Evolutionary conservation across 805 yeast genomes (phyloP).

Genomic region (Kregervanrija pseudodelftensis): DNA sequence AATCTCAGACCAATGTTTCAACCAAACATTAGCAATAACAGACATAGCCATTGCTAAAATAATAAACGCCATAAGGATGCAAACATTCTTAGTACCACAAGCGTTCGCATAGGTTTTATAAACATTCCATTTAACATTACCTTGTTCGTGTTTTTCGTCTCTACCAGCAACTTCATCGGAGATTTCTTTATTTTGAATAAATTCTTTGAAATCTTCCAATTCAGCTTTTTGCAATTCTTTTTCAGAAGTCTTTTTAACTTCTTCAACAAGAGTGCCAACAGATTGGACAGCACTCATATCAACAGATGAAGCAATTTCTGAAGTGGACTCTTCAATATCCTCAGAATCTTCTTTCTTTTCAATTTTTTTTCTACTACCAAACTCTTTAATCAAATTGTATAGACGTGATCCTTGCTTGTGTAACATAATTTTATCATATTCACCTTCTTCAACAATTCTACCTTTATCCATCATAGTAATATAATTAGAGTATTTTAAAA

Average conservation of each 20-base stretch:
- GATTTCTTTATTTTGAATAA: constrained; percentile 28
- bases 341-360: constrained; percentile 17
- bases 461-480: constrained; percentile 60
- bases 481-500: constrained; percentile 49
- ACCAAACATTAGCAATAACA: constrained; percentile 80
- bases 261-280: constrained; percentile 20
- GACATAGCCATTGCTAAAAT: constrained; percentile 52
- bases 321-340: constrained; percentile 4
- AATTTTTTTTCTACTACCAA: constrained; percentile 39
- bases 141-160: constrained; percentile 84
- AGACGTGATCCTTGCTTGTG: constrained; percentile 33
- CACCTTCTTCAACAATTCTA: constrained; percentile 58
- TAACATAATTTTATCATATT: constrained; percentile 42
- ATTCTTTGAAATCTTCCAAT: constrained; percentile 35
- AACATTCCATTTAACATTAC: constrained; percentile 85
- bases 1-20: constrained; percentile 95
- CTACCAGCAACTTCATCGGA: constrained; percentile 35
- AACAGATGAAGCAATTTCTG: constrained; percentile 3
- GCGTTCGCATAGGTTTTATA: constrained; percentile 82
- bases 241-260: constrained; percentile 27
- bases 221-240: constrained; percentile 58
- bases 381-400: constrained; percentile 39
- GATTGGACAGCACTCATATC: constrained; percentile 12
- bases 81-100: constrained; percentile 65
- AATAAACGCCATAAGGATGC: constrained; percentile 47